A percentile compares a stretch with the other conserved stretches of the same genome.
phyloP scores from a whole-genome alignment of 2,329 filamentous ascomycete species.

The Hymenoscyphus occultus region DNA sequence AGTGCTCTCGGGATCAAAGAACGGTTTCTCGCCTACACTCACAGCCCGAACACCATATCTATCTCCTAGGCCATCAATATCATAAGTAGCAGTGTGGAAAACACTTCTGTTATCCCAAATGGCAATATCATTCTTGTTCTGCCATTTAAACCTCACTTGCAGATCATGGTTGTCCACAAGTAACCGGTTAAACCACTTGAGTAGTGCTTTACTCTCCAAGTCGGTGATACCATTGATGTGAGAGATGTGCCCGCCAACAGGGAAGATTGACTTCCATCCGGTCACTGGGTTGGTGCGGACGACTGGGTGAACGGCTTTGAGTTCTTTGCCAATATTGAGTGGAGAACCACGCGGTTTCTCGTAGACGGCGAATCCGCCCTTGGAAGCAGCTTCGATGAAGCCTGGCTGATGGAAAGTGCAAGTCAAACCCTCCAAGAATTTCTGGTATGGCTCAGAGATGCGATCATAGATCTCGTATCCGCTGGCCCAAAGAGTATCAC shows the following conservation, averaged over 20 bases:
- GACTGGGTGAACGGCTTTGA: constrained; percentile 52
- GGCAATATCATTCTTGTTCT: constrained; percentile 38
- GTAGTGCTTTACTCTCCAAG: constrained; percentile 47
- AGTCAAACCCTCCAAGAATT: constrained; percentile 58
- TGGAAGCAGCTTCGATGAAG: constrained; percentile 48
- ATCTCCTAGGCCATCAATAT: constrained; percentile 47
- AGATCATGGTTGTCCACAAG: constrained; percentile 55
- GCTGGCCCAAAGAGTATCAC: constrained; percentile 61
- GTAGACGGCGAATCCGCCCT: constrained; percentile 46
- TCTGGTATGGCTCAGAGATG: constrained; percentile 53
- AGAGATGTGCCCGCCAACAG: constrained; percentile 48
- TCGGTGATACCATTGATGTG: constrained; percentile 51
- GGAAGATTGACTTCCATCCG: constrained; percentile 54
- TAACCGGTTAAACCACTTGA: constrained; percentile 51
- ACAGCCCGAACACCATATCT: constrained; percentile 47
- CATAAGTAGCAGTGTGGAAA: constrained; percentile 53
- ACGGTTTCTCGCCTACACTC: constrained; percentile 48
- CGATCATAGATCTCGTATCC: constrained; percentile 67
- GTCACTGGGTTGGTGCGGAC: constrained; percentile 47
- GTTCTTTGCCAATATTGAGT: constrained; percentile 46
- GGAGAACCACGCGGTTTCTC: constrained; percentile 46
- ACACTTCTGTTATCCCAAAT: constrained; percentile 57
- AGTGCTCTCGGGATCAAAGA: constrained; percentile 46
- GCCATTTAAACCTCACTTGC: constrained; percentile 43
- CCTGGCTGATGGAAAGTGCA: constrained; percentile 50